A percentile compares a stretch with the other conserved stretches of the same genome.
Evolutionary conservation across 768 basidiomycete genomes (phyloP).

Genomic region (Erythrobasidium yunnanense): DNA sequence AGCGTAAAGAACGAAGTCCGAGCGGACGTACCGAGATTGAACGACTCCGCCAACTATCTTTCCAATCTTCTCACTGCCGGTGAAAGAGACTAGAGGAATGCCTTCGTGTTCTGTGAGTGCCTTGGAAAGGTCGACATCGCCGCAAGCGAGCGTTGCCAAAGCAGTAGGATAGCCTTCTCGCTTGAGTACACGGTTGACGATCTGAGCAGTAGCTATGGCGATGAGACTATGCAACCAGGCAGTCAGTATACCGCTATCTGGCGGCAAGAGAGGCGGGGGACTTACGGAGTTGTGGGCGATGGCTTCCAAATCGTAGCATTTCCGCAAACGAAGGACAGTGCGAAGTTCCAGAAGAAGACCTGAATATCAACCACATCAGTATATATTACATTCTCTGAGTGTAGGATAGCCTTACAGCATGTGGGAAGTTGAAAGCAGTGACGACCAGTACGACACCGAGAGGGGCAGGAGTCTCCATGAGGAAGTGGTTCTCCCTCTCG

Average conservation of each 20-base stretch:
- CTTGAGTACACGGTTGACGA: conserved; percentile 69
- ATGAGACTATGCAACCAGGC: conserved; percentile 5
- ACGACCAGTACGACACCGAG: conserved; percentile 56
- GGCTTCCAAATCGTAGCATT: conserved; percentile 96
- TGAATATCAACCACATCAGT: neutral
- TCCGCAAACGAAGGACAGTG: conserved; percentile 74
- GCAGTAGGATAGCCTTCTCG: conserved; percentile 73
- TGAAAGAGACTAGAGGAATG: conserved; percentile 86
- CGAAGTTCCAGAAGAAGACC: conserved; percentile 60
- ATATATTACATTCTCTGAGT: neutral
- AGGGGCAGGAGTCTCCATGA: conserved; percentile 68
- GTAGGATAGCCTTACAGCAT: conserved; percentile 56
- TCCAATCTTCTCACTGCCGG: conserved; percentile 81
- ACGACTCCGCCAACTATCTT: conserved; percentile 65
- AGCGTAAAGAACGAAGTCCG: neutral
- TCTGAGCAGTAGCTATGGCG: conserved; percentile 79
- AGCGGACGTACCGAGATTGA: conserved; percentile 52
- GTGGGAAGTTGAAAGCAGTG: conserved; percentile 93
- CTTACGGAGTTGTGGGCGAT: conserved; percentile 74
- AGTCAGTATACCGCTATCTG: neutral
- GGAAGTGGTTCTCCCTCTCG: conserved; percentile 30
- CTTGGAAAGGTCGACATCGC: conserved; percentile 68
- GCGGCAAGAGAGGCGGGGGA: conserved; percentile 33
- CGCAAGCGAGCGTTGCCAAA: conserved; percentile 68
- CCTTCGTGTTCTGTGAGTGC: conserved; percentile 61